Evolutionary conservation across 441 rosid genomes (phyloP), one percentile per base, ranked within the genome.

Genomic region (Erodium moschatum): DNA sequence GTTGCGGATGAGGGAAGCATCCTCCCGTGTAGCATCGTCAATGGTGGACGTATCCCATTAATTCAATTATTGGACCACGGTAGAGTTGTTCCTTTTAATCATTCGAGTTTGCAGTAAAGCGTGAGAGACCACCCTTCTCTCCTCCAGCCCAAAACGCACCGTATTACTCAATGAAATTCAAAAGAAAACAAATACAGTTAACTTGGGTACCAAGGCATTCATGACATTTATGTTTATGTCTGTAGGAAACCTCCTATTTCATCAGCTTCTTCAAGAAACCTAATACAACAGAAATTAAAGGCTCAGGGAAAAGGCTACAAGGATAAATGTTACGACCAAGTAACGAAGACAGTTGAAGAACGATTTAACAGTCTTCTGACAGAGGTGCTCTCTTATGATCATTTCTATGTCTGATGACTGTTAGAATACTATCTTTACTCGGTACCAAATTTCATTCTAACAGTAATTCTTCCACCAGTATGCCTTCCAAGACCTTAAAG

Each of bases 241-340:
- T 80, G 74, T 83, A 92, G 96, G 79, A 92, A 90, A 80, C 71
- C 90, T 72, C 84, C 89, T 50, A 68, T 82, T 63, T 65, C 84
- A 67, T 67, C 77, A 31, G 80, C 82, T 74, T 84, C 97, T 64
- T 85, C 95, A 19, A 85, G 75, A 72, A 86, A 82, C 77, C 80
- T 81, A 24, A 64, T 81, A 54, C 94, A 86, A 73, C 94, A 87
- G 73, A 95, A 89, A 73, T 76, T 82, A 71, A 92, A 89, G 83
- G 81, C 78, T 79, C 96, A 86, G 76, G 97, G 96, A 63, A 95
- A 95, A 83, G 93, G 92, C 66, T 95, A 83, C 65, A 95, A 90
- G 87, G 98, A 95, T 79, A 95, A 89, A 82, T 95, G 99, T 83
- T 95, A 95, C 31, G 99, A 91, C 79, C 89, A 87, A 69, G 85